Evolutionary conservation across 2,329 filamentous ascomycete species (phyloP).

Genomic region (Fusarium euwallaceae): DNA sequence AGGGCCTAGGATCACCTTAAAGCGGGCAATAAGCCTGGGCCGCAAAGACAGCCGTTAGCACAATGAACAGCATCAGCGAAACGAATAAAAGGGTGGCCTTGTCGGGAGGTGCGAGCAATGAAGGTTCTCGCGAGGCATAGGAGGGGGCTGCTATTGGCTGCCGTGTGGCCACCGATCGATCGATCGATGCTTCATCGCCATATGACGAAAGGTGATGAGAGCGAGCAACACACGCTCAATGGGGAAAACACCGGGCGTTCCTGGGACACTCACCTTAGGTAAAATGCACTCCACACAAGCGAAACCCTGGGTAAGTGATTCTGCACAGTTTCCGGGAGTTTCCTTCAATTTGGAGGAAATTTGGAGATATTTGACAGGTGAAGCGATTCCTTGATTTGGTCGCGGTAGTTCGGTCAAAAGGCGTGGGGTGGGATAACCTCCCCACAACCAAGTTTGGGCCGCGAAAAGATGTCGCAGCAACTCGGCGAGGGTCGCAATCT

Average conservation of each 20-base stretch:
- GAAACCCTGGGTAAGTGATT: not conserved
- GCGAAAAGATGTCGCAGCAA: constrained; percentile 12
- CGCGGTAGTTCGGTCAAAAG: constrained; percentile 7
- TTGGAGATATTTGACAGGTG: not conserved
- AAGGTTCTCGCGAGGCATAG: constrained; percentile 12
- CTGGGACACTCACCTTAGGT: constrained; percentile 31
- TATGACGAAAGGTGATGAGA: constrained; percentile 43
- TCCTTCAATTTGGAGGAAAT: constrained; percentile 11
- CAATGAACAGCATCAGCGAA: constrained; percentile 1
- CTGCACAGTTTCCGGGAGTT: not conserved
- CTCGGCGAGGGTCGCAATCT: not conserved
- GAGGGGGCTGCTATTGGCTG: constrained; percentile 42
- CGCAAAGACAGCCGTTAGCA: constrained; percentile 27
- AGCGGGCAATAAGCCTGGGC: constrained; percentile 15
- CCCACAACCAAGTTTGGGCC: constrained; percentile 23
- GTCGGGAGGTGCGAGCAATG: constrained; percentile 18
- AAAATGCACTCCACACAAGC: constrained; percentile 15
- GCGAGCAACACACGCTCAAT: constrained; percentile 19
- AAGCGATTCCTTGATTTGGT: not conserved
- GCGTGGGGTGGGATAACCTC: constrained; percentile 13
- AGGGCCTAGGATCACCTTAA: constrained; percentile 33
- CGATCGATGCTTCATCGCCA: constrained; percentile 48
- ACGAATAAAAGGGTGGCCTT: constrained; percentile 1
- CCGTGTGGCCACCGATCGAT: constrained; percentile 47
- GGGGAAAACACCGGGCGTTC: constrained; percentile 18